phyloP scores from a whole-genome alignment of 2,329 filamentous ascomycete species.

The Emericellopsis cladophorae region DNA sequence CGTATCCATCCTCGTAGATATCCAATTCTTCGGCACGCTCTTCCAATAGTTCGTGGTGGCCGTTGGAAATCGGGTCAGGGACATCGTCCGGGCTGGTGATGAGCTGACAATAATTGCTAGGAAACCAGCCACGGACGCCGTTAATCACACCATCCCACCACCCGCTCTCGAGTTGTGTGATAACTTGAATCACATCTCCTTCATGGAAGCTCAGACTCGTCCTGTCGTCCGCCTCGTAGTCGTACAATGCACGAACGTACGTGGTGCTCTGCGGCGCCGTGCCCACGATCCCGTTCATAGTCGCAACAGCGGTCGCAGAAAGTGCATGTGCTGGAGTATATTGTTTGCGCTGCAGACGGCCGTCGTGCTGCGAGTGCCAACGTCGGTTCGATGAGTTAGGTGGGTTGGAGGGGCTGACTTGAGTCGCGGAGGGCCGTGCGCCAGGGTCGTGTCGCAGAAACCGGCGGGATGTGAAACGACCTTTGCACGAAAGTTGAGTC shows the following conservation, averaged over 20 bases:
- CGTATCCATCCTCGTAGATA: slow-evolving; percentile 52
- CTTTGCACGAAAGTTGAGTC: neutral
- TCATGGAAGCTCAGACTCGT: slow-evolving; percentile 95
- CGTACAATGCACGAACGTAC: slow-evolving; percentile 92
- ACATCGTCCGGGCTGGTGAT: slow-evolving; percentile 67
- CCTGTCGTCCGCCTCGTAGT: slow-evolving; percentile 94
- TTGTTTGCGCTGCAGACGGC: too few species aligned
- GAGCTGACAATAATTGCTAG: slow-evolving; percentile 94
- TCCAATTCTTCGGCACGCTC: slow-evolving; percentile 54
- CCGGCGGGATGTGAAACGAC: neutral
- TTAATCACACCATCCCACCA: slow-evolving; percentile 99
- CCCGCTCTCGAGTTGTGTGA: slow-evolving; percentile 93
- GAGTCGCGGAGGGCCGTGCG: neutral
- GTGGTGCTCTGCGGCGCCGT: slow-evolving; percentile 54
- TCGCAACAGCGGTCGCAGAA: neutral
- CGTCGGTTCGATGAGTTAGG: neutral
- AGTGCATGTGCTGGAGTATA: neutral
- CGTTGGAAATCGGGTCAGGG: slow-evolving; percentile 45
- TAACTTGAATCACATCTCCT: slow-evolving; percentile 95
- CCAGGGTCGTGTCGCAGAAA: slow-evolving; percentile 2
- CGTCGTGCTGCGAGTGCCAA: neutral
- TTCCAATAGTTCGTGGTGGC: slow-evolving; percentile 37
- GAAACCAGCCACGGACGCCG: slow-evolving; percentile 94
- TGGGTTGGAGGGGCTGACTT: slow-evolving; percentile 2
- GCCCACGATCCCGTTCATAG: slow-evolving; percentile 50